Evolutionary conservation across 768 basidiomycete species (phyloP).

Genomic region (Phlegmacium glaucopus): DNA sequence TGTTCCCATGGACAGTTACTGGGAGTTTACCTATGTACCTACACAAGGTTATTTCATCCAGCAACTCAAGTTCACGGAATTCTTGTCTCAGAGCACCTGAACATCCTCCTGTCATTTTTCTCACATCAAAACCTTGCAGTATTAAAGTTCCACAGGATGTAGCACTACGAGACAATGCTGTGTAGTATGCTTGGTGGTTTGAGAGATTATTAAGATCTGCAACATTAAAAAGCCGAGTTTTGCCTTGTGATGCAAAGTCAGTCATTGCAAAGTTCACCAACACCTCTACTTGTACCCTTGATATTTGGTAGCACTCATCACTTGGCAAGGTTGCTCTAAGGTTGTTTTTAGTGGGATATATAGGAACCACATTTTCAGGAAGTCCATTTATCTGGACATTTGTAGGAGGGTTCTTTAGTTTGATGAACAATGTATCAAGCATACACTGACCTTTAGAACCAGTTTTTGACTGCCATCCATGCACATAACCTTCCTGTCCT

Average conservation of each 20-base stretch:
- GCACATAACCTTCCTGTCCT: constrained; percentile 25
- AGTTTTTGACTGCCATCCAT: constrained; percentile 18
- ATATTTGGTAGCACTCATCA: constrained; percentile 12
- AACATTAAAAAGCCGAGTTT: constrained; percentile 23
- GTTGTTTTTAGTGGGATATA: constrained; percentile 2
- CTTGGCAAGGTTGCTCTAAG: constrained; percentile 6
- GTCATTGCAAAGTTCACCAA: constrained; percentile 31
- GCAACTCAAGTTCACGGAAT: too few relatives aligned
- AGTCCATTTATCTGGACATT: neutral
- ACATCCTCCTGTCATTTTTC: constrained; percentile 17
- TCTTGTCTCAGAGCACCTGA: too few relatives aligned
- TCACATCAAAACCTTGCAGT: constrained; percentile 19
- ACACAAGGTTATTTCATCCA: too few relatives aligned
- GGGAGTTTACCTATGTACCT: constrained; percentile 18
- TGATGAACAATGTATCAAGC: constrained; percentile 4
- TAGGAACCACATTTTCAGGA: constrained; percentile 24
- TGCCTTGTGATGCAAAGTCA: constrained; percentile 31
- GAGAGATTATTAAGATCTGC: constrained; percentile 22
- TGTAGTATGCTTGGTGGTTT: constrained; percentile 24
- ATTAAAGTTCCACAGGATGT: constrained; percentile 27
- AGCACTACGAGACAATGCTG: constrained; percentile 25
- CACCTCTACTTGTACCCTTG: constrained; percentile 20
- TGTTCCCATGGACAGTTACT: constrained; percentile 29
- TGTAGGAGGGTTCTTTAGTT: constrained; percentile 3
- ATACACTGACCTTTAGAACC: constrained; percentile 9